phyloP scores from a whole-genome alignment of 108 stramenopile genomes.

The Thalassiosira profunda region DNA sequence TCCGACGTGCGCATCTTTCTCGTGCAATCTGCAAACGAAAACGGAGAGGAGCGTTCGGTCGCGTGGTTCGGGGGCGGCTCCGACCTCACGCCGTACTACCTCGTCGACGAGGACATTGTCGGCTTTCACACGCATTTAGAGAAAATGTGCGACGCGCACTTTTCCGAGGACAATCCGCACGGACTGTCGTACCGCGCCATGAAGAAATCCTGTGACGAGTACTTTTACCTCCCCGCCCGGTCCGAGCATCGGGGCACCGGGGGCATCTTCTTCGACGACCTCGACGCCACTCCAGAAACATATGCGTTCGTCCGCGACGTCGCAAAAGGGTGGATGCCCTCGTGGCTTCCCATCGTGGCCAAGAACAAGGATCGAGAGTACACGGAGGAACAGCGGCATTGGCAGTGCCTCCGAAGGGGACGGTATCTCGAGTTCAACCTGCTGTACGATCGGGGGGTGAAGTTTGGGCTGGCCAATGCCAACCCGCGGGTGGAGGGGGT shows the following conservation, averaged over 20 bases:
- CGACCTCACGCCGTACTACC: slow-evolving; percentile 94
- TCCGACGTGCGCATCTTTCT: slow-evolving; percentile 91
- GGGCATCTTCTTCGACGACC: slow-evolving; percentile 96
- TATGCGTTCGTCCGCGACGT: slow-evolving; percentile 78
- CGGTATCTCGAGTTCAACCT: slow-evolving; percentile 90
- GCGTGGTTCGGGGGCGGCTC: slow-evolving; percentile 89
- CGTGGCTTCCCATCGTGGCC: slow-evolving; percentile 86
- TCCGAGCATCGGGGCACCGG: slow-evolving; percentile 95
- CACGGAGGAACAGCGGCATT: slow-evolving; percentile 82
- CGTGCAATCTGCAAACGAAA: slow-evolving; percentile 36
- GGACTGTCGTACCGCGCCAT: slow-evolving; percentile 59
- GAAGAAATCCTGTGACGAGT: slow-evolving; percentile 90
- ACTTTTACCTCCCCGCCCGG: slow-evolving; percentile 94
- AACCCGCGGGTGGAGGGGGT: slow-evolving; percentile 92
- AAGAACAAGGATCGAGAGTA: slow-evolving; percentile 51
- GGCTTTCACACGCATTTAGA: slow-evolving; percentile 76
- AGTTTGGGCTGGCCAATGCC: slow-evolving; percentile 84
- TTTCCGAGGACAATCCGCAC: slow-evolving; percentile 50
- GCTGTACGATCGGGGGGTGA: slow-evolving; percentile 91
- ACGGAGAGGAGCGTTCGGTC: not conserved
- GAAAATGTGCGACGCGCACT: slow-evolving; percentile 64
- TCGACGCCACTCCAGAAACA: slow-evolving; percentile 55
- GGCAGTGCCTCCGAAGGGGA: slow-evolving; percentile 74
- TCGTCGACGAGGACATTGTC: slow-evolving; percentile 84
- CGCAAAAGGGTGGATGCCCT: slow-evolving; percentile 92